Conservation (phyloP, 805 yeast genomes). For the Candida caryicola region DNA sequence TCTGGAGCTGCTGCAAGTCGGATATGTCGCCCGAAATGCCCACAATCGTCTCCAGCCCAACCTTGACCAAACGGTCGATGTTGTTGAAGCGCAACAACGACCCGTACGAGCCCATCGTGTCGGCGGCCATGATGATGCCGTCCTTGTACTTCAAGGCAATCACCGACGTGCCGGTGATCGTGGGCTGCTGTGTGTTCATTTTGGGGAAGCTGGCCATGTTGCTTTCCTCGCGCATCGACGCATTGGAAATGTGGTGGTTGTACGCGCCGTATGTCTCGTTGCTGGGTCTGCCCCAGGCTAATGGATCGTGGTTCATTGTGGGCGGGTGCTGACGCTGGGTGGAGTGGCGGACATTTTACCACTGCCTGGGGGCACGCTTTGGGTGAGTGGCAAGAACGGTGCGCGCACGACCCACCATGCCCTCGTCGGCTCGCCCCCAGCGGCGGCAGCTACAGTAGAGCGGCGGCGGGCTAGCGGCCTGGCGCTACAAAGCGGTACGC, state of each 20-base stretch:
- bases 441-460: too few species aligned
- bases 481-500: too few species aligned
- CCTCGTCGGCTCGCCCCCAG: too few species aligned
- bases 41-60: constrained; percentile 83
- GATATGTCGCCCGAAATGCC: constrained; percentile 94
- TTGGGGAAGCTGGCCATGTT: constrained; percentile 50
- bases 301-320: constrained; percentile 91
- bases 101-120: constrained; percentile 88
- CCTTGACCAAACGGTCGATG: constrained; percentile 78
- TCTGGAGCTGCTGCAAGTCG: constrained; percentile 82
- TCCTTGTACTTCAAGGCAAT: constrained; percentile 84
- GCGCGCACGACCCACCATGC: not conserved
- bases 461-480: too few species aligned
- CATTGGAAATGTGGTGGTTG: constrained; percentile 70
- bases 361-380: not conserved
- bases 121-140: constrained; percentile 95
- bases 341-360: not conserved
- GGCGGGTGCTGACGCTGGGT: constrained; percentile 1
- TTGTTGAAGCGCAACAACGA: constrained; percentile 83
- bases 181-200: constrained; percentile 89
- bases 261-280: constrained; percentile 79
- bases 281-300: constrained; percentile 92
- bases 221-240: constrained; percentile 28
- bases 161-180: constrained; percentile 95
- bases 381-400: not conserved